Evolutionary conservation across 129 eudicot genomes (phyloP).

Genomic region (Solidago caesia): DNA sequence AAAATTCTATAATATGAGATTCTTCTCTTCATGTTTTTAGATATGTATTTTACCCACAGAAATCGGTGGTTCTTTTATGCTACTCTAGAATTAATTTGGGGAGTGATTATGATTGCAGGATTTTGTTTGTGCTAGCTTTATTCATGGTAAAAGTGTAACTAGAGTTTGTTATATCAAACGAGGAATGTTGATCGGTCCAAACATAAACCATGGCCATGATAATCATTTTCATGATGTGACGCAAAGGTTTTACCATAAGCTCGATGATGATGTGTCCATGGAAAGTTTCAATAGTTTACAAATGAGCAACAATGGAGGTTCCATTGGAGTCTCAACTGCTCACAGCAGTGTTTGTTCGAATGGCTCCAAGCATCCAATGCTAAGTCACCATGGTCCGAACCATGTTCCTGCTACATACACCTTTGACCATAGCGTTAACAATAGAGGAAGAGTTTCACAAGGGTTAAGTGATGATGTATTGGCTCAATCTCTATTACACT

Average conservation of each 20-base stretch:
- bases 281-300: constrained; percentile 62
- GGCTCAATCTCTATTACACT: constrained; percentile 62
- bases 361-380: constrained; percentile 58
- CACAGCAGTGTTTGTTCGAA: constrained; percentile 71
- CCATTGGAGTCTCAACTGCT: constrained; percentile 58
- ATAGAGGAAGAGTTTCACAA: constrained; percentile 46
- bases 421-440: constrained; percentile 45
- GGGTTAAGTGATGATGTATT: constrained; percentile 59
- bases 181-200: constrained; percentile 3
- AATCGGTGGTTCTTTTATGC: too few species aligned
- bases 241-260: constrained; percentile 46
- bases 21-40: too few species aligned
- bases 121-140: neutral
- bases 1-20: neutral
- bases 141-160: neutral
- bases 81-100: neutral
- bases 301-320: constrained; percentile 65
- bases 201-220: neutral
- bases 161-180: neutral
- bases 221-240: neutral
- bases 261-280: constrained; percentile 60
- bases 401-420: constrained; percentile 46
- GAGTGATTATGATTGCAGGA: neutral
- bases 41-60: too few species aligned
- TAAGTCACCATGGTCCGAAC: constrained; percentile 53